phyloP scores from a whole-genome alignment of 2,329 filamentous ascomycete species.

The Hirsutella rhossiliensis region DNA sequence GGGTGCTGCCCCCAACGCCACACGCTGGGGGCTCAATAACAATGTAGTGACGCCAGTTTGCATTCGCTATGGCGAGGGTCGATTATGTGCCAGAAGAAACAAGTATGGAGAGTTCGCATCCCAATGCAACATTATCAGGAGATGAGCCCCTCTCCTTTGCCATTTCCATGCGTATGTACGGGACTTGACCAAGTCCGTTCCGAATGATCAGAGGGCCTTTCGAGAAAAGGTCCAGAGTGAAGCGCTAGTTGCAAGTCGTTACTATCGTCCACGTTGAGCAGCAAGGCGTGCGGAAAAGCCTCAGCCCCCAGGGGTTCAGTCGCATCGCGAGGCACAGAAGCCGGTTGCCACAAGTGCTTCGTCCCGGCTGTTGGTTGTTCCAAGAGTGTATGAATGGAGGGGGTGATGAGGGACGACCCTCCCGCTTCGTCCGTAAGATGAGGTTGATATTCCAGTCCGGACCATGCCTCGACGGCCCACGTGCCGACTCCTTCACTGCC shows the following conservation, averaged over 20 bases:
- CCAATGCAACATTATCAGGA: conserved; percentile 38
- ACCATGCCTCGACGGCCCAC: no score
- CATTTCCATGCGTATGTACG: conserved; percentile 23
- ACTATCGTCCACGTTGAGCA: conserved; percentile 12
- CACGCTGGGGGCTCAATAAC: conserved; percentile 1
- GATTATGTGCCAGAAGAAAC: conserved; percentile 19
- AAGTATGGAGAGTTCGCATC: conserved; percentile 17
- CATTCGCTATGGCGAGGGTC: conserved; percentile 7
- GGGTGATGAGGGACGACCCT: no score
- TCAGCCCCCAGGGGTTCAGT: background rate
- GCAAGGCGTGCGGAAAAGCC: conserved; percentile 10
- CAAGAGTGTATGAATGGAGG: no score
- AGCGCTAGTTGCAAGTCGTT: conserved; percentile 15
- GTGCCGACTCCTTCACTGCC: no score
- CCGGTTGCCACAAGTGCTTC: no score
- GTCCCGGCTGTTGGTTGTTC: no score
- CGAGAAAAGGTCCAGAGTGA: conserved; percentile 19
- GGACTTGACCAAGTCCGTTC: conserved; percentile 14
- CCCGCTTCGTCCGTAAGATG: no score
- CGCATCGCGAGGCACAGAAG: background rate
- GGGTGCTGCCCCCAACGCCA: background rate
- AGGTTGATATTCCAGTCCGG: no score
- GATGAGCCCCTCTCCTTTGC: conserved; percentile 17
- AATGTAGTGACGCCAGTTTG: conserved; percentile 1
- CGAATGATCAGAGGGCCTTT: conserved; percentile 16